Base-by-base conservation (phyloP, 192 early-diverging fungal species). In the Kickxella alabastrina region DNA sequence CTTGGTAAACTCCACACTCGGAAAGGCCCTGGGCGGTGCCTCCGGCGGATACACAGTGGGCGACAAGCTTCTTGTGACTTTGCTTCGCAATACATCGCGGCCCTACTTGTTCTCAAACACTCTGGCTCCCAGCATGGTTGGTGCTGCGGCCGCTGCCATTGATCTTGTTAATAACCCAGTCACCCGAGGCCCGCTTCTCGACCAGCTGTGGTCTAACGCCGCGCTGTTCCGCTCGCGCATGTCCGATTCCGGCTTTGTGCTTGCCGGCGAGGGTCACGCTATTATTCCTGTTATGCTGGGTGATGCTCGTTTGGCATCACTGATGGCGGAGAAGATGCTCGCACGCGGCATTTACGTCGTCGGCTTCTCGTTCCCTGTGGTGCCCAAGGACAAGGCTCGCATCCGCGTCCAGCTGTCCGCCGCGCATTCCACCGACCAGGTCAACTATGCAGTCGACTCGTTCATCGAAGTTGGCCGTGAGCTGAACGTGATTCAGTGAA, bases 101-200 rank as follows among this genome's bases (percentile, higher is more conserved):
- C 80, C 80, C 0, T 82, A 82, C 48, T 60, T 82, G 24, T 82
- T 82, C 56, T 82, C 80, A 10, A 82, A 82, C 50, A 78, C 77
- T 17, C 50, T 82, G 49, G 64, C 80, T 7, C 80, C 80, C 15
- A 62, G 75, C 38, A 78, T 82, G 4, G 75, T 82, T 5, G 80
- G 80, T 8, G 75, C 75, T 1, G 80, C 80, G 2, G 40, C 57
- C 1, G 78, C 78, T 15, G 73, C 79, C 0, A 40, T 86, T 22
- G 80, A 83, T 6, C 59, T 82, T 24, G 57, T 81, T 19, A 69
- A 62, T 28, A 64, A 71, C 52, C 72, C 68, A 23, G 59, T 57
- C 12, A 71, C 65, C 1, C 58, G 60, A 41, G 17, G 18, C 9
- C 58, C 74, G 31, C 63, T 86, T 37, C 75, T 82, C 12, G 62